Conservation (phyloP, 2,329 filamentous ascomycete species). For the Amauroascus verrucosus region DNA sequence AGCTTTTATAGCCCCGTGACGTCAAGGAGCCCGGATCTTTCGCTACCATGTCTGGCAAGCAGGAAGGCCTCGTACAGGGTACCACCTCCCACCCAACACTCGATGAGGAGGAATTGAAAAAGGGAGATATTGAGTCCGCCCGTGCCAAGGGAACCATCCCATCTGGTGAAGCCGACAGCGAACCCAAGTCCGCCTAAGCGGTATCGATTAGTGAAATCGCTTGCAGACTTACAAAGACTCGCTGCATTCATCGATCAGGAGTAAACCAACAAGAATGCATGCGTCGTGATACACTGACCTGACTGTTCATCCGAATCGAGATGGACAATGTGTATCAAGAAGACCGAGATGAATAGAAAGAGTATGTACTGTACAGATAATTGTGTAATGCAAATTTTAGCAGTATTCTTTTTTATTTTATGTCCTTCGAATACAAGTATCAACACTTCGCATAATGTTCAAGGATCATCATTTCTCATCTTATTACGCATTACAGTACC, state of each 20-base stretch:
- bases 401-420: not conserved
- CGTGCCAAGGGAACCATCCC: constrained; percentile 43
- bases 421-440: not conserved
- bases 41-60: constrained; percentile 5
- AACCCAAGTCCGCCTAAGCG: constrained; percentile 11
- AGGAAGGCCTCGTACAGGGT: not conserved
- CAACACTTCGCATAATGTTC: not conserved
- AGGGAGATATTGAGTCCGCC: constrained; percentile 46
- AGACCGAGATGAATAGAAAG: not conserved
- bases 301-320: not conserved
- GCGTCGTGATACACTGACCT: not conserved
- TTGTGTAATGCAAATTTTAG: constrained; percentile 4
- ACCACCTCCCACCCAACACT: not conserved
- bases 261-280: not conserved
- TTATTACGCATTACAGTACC: not conserved
- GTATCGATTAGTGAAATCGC: not conserved
- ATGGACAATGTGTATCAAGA: not conserved
- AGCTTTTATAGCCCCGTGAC: not conserved
- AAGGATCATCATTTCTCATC: not conserved
- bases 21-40: constrained; percentile 1
- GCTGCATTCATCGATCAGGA: not conserved
- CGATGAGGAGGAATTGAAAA: not conserved
- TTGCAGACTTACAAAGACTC: not conserved
- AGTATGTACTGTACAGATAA: constrained; percentile 7
- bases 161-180: not conserved